Base-by-base conservation (phyloP, 2,329 filamentous ascomycete genomes). In the Fusarium sp. region DNA sequence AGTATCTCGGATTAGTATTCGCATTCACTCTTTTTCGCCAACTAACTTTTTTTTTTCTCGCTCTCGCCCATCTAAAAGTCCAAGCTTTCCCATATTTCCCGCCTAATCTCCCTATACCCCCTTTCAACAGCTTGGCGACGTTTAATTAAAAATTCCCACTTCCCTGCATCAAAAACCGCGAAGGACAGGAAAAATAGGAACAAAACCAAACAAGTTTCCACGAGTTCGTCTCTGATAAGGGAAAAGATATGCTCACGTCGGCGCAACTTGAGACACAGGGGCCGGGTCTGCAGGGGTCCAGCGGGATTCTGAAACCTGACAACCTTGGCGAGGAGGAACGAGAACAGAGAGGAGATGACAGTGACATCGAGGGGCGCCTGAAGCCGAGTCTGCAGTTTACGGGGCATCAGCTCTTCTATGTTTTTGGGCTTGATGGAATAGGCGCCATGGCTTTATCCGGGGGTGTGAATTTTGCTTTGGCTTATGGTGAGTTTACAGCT, bases 401-500 rank as follows among this genome's bases (percentile, higher is more conserved):
- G 6, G 70, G 66, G 1, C 83, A 85, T 65, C 87, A 88, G 70
- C 66, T 84, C 26, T 83, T 87, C 64, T 89, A 89, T 77, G 80
- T 89, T 20, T 84, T 88, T 51, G 74, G 84, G 4, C 73, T 87
- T 6, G 84, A 87, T 64, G 87, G 86, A 8, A 32, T 89, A 39
- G 84, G 84, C 20, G 85, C 85, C 15, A 82, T 84, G 69, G 55
- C 85, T n/a, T 50, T 89, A 6, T 87, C 86, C 0, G 87, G 84
- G 1, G 85, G 80, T 28, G 85, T 89, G 69, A 89, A 89, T 79
- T 87, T 88, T 76, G 84, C 82, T 50, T 82, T 88, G 65, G 87
- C 85, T 22, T 88, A 87, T 70, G 84, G 86, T 87, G 57, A 69
- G 76, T 70, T 38, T 42, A 36, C 50, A 30, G 36, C 38, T 54